These are phyloP conservation scores for Melanopsichium pennsylvanicum DNA, from an alignment of 1,284 basidiomycete species.

Conservation along the genomic window DNA sequence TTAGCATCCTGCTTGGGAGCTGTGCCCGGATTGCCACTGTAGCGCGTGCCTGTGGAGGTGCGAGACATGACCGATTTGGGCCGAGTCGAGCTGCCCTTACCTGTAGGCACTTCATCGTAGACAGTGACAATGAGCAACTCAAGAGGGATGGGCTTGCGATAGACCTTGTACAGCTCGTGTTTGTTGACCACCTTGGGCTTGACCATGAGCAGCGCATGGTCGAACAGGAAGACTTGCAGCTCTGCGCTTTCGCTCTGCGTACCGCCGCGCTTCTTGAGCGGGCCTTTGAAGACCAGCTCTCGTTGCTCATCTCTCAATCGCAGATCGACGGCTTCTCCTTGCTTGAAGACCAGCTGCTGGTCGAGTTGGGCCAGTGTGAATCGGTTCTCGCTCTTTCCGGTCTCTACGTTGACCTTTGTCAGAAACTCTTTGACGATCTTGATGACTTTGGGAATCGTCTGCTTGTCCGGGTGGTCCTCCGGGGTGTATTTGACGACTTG, in stretches of 20 bases:
- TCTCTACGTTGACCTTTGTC: conserved; percentile 86
- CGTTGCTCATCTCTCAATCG: conserved; percentile 84
- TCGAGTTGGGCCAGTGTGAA: conserved; percentile 91
- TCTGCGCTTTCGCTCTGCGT: conserved; percentile 79
- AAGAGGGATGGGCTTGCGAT: conserved; percentile 94
- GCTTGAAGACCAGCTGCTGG: conserved; percentile 83
- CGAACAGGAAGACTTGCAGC: conserved; percentile 91
- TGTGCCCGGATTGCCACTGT: conserved; percentile 58
- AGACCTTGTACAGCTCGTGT: conserved; percentile 91
- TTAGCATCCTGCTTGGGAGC: conserved; percentile 76
- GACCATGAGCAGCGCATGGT: conserved; percentile 94
- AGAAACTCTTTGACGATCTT: conserved; percentile 83
- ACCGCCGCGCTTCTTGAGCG: conserved; percentile 86
- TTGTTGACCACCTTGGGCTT: conserved; percentile 87
- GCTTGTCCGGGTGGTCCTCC: conserved; percentile 88
- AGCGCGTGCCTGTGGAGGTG: conserved; percentile 65
- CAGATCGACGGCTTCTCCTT: conserved; percentile 85
- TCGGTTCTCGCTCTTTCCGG: conserved; percentile 88
- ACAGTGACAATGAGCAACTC: conserved; percentile 87
- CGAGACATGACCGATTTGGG: conserved; percentile 69
- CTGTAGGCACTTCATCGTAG: conserved; percentile 73
- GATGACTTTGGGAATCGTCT: conserved; percentile 79
- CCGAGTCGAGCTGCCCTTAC: conserved; percentile 62
- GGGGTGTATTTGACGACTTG: conserved; percentile 92
- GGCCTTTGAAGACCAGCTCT: conserved; percentile 92